Evolutionary conservation across 2,329 filamentous ascomycete genomes (phyloP).

Genomic region (Davidsoniella virescens): DNA sequence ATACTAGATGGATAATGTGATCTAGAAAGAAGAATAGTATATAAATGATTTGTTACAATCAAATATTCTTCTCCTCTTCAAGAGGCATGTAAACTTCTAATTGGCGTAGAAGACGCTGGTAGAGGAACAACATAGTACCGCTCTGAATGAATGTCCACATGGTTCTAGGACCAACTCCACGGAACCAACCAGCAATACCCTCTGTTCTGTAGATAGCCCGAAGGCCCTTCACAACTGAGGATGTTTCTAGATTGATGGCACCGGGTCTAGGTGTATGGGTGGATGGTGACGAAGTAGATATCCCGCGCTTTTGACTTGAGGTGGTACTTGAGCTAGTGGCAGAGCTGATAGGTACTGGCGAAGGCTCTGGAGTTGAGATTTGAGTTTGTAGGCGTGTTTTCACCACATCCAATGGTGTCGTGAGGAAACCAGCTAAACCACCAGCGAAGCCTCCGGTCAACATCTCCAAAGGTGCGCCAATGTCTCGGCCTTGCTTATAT

Average conservation of each 20-base stretch:
- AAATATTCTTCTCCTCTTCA: constrained; percentile 17
- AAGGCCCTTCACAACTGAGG: constrained; percentile 71
- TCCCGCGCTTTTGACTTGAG: constrained; percentile 45
- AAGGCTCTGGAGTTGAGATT: constrained; percentile 30
- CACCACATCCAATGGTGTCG: constrained; percentile 90
- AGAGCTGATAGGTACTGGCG: constrained; percentile 14
- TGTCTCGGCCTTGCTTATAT: constrained; percentile 66
- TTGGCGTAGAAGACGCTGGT: constrained; percentile 70
- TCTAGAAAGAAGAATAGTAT: constrained; percentile 2
- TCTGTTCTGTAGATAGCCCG: constrained; percentile 81
- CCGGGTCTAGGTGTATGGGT: constrained; percentile 68
- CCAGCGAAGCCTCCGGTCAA: constrained; percentile 79
- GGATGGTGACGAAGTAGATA: constrained; percentile 80
- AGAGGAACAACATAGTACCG: constrained; percentile 89
- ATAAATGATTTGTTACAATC: background rate
- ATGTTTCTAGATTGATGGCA: constrained; percentile 68
- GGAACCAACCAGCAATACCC: constrained; percentile 78
- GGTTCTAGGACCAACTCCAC: constrained; percentile 78
- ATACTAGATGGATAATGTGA: background rate
- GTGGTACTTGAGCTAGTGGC: constrained; percentile 10
- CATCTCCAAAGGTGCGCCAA: constrained; percentile 72
- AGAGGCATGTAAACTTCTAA: constrained; percentile 39
- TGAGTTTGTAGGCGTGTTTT: constrained; percentile 96
- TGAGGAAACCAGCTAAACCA: constrained; percentile 83
- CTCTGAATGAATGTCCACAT: constrained; percentile 98